Evolutionary conservation across 2,329 filamentous ascomycete species (phyloP).

Genomic region (Aspergillus versicolor): DNA sequence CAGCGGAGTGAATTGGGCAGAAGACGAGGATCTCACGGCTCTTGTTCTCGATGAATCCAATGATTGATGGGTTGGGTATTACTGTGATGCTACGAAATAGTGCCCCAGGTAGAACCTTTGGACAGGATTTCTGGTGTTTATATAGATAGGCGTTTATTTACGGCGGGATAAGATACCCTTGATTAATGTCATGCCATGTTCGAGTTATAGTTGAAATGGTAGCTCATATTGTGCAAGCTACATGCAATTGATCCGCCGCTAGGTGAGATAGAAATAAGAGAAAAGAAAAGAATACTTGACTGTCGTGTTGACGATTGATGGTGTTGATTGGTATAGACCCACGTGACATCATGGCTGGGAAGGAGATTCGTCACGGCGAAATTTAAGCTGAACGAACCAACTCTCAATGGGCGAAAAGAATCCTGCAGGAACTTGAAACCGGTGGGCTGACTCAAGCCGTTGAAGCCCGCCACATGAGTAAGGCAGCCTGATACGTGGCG

Average conservation of each 20-base stretch:
- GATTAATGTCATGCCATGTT: background rate
- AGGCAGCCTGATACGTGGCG: background rate
- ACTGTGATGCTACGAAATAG: background rate
- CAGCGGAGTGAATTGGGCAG: slow-evolving; percentile 79
- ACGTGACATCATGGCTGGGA: slow-evolving; percentile 24
- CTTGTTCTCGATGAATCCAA: slow-evolving; percentile 71
- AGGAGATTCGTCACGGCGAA: slow-evolving; percentile 16
- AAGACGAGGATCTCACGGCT: slow-evolving; percentile 64
- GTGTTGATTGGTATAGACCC: slow-evolving; percentile 11
- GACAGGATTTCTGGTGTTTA: background rate
- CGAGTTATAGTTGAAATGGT: background rate
- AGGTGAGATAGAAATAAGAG: background rate
- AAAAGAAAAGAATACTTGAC: background rate
- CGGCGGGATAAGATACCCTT: slow-evolving; percentile 2
- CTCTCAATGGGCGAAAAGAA: background rate
- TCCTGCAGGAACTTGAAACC: slow-evolving; percentile 10
- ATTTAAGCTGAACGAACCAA: background rate
- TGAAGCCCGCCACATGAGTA: background rate
- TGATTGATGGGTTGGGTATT: slow-evolving; percentile 30
- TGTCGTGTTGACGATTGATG: background rate
- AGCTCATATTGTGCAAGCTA: background rate
- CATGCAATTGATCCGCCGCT: background rate
- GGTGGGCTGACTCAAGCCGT: background rate
- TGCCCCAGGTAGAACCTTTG: background rate
- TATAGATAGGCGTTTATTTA: slow-evolving; percentile 13